Base-by-base conservation (phyloP, 768 basidiomycete species). In the Boletus rubropictus region DNA sequence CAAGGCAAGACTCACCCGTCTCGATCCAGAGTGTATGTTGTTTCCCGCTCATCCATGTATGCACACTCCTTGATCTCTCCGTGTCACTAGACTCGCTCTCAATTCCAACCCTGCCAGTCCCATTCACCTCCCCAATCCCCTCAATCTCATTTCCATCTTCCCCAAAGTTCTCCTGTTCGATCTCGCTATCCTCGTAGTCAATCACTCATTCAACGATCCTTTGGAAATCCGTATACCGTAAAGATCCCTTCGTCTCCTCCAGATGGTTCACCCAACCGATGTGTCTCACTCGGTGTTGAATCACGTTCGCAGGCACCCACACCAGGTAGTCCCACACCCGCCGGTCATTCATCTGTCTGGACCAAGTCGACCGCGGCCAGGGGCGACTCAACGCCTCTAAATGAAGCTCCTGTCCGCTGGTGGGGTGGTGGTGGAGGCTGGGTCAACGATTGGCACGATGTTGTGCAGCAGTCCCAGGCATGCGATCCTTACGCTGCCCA, bases 331-430 rank as follows among this genome's bases (percentile, higher is more conserved):
- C 46, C 44, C 11, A 20, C 25, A 0, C 27, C 22, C 5, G 14
- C n/a, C 4, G 31, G 27, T 14, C n/a, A 31, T 11, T 39, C 47
- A 3, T 27, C 11, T 5, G 24, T 25, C 17, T 49, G 42, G n/a
- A 42, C 38, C 14, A 18, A 22, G 2, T 18, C 39, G 7, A 3
- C 24, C 7, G 5, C 14, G 9, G n/a, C 39, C 21, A 46, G 43
- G 24, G 49, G 47, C 2, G 27, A 45, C 4, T 50, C 48, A 18
- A 52, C 56, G 0, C 54, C 58, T 39, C 34, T 58, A 33, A 50
- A 59, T n/a, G 52, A 48, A 37, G 49, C 50, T 7, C 53, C 58
- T 6, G n/a, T 44, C 27, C 52, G 46, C 17, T 61, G 58, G 56
- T 55, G 56, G 53, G 53, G 56, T 14, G 53, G 56, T 39, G 39